Conservation (phyloP, 108 stramenopile genomes). For the Cyclotella choctawhatcheeana region DNA sequence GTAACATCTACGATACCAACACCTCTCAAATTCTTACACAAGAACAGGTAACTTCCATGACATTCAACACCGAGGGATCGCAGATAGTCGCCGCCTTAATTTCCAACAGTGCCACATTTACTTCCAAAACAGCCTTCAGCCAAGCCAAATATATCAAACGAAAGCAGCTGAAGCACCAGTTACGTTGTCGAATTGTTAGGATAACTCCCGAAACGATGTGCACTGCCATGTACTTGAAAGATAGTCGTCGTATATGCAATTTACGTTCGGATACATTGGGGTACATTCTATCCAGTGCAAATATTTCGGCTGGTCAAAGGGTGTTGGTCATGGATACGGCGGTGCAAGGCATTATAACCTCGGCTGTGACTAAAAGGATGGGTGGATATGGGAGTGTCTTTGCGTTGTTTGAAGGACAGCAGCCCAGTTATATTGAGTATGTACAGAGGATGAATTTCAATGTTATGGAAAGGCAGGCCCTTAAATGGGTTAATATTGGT, state of each 20-base stretch:
- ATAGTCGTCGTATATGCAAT: constrained; percentile 69
- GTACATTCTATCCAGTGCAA: constrained; percentile 77
- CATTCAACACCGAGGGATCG: constrained; percentile 53
- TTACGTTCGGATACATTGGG: constrained; percentile 83
- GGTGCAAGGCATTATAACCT: constrained; percentile 71
- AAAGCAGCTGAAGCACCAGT: constrained; percentile 86
- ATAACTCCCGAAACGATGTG: constrained; percentile 73
- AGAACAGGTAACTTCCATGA: constrained; percentile 49
- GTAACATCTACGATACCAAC: constrained; percentile 80
- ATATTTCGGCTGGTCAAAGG: constrained; percentile 83
- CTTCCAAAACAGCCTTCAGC: constrained; percentile 82
- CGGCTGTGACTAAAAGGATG: constrained; percentile 77
- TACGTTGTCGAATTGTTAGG: constrained; percentile 77
- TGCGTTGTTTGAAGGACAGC: constrained; percentile 71
- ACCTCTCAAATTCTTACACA: constrained; percentile 64
- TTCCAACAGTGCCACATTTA: constrained; percentile 81
- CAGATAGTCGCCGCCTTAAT: constrained; percentile 79
- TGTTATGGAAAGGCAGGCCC: constrained; percentile 58
- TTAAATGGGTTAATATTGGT: constrained; percentile 78
- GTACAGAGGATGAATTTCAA: constrained; percentile 68
- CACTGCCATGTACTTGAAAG: constrained; percentile 63
- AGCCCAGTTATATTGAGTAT: constrained; percentile 76
- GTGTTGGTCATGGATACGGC: constrained; percentile 75
- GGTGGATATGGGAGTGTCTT: constrained; percentile 86
- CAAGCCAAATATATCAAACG: constrained; percentile 83